phyloP scores from a whole-genome alignment of 805 yeast genomes.

The Candida sphagnicola region DNA sequence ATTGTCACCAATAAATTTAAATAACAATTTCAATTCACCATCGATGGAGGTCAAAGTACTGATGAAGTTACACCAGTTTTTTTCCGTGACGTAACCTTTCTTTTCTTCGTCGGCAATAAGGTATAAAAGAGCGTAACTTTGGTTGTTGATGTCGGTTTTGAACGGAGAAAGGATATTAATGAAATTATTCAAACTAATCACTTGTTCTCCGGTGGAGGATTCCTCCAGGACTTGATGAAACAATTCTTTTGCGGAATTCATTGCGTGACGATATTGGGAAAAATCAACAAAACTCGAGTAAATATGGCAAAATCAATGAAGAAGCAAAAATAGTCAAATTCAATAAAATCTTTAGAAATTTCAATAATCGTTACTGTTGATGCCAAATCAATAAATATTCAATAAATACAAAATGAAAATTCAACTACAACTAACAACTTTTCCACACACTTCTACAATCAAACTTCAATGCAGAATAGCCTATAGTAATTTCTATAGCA shows the following conservation, averaged over 20 bases:
- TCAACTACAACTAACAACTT: too few species aligned
- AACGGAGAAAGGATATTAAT: constrained; percentile 38
- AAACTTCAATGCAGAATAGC: too few species aligned
- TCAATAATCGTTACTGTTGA: too few species aligned
- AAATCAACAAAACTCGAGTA: too few species aligned
- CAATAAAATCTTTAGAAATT: too few species aligned
- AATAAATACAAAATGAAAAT: too few species aligned
- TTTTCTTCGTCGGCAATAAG: constrained; percentile 71
- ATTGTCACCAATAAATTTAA: constrained; percentile 16
- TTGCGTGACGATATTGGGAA: background rate
- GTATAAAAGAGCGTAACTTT: constrained; percentile 54
- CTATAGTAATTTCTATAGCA: too few species aligned
- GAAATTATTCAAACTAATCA: constrained; percentile 33
- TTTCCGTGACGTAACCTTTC: constrained; percentile 62
- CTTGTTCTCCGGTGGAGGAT: constrained; percentile 22
- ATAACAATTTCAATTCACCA: constrained; percentile 28
- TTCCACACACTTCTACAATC: too few species aligned
- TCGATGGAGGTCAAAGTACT: constrained; percentile 35
- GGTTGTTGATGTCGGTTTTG: constrained; percentile 35
- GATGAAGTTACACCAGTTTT: constrained; percentile 75
- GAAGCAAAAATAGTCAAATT: too few species aligned
- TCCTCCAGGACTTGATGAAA: constrained; percentile 28
- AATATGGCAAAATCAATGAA: too few species aligned
- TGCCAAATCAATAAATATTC: too few species aligned
- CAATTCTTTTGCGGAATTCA: constrained; percentile 26